Conservation (phyloP, 192 early-diverging fungal species). For the Coemansia sp. region DNA sequence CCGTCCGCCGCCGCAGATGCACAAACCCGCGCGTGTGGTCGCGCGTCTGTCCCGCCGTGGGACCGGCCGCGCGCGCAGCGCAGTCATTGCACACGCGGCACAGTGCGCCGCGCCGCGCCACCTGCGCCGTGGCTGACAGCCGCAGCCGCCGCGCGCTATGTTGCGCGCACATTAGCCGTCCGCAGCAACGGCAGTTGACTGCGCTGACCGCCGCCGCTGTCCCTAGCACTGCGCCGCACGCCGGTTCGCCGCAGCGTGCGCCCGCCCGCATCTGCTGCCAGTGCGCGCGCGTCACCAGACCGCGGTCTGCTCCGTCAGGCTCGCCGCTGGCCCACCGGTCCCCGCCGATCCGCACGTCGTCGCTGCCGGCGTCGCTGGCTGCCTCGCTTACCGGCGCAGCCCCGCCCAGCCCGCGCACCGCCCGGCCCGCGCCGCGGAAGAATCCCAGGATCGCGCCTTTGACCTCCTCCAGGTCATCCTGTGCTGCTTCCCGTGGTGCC, state of each 20-base stretch:
- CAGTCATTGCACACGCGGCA: constrained; percentile 61
- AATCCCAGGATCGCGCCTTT: constrained; percentile 38
- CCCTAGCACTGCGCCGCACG: constrained; percentile 14
- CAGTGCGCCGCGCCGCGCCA: constrained; percentile 51
- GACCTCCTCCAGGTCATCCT: constrained; percentile 37
- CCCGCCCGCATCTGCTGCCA: constrained; percentile 24
- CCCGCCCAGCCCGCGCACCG: constrained; percentile 24
- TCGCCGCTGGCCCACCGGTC: constrained; percentile 9
- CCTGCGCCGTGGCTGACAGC: constrained; percentile 60
- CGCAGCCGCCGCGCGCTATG: constrained; percentile 59
- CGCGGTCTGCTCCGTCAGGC: constrained; percentile 23
- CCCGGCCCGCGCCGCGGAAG: constrained; percentile 34
- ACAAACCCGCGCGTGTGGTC: constrained; percentile 54
- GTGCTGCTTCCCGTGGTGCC: constrained; percentile 16
- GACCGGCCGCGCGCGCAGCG: constrained; percentile 43
- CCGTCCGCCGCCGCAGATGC: constrained; percentile 50
- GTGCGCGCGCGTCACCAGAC: constrained; percentile 22
- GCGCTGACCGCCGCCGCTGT: neutral
- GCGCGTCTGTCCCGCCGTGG: constrained; percentile 48
- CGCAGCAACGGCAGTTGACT: constrained; percentile 52
- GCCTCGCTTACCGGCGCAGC: neutral
- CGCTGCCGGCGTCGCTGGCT: neutral
- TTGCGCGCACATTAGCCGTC: constrained; percentile 57
- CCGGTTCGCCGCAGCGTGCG: constrained; percentile 20
- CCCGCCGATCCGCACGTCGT: neutral